Evolutionary conservation across 495 filamentous ascomycete species (phyloP).

Genomic region (Venustampulla echinocandica): DNA sequence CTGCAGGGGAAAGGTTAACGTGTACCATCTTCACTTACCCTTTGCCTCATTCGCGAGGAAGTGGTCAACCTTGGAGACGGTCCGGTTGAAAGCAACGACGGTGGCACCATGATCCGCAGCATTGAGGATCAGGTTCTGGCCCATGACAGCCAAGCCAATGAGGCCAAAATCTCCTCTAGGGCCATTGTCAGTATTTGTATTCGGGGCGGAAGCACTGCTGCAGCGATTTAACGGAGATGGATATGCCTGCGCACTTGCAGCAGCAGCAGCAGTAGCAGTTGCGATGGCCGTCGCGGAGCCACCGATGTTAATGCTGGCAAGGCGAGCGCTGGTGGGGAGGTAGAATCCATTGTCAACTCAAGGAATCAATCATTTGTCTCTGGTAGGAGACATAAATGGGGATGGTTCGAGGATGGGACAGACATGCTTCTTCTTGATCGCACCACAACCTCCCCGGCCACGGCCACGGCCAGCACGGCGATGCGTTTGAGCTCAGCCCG

Average conservation of each 20-base stretch:
- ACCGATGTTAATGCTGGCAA: constrained; percentile 76
- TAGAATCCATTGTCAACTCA: constrained; percentile 10
- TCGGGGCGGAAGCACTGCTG: neutral
- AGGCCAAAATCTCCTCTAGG: constrained; percentile 85
- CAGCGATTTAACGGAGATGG: neutral
- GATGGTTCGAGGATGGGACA: too few relatives aligned
- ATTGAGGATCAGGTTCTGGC: constrained; percentile 96
- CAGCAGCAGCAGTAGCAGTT: too few relatives aligned
- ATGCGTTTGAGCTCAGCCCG: too few relatives aligned
- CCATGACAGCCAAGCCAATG: constrained; percentile 99
- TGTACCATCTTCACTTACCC: too few relatives aligned
- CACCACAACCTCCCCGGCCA: too few relatives aligned
- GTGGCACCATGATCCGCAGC: constrained; percentile 94
- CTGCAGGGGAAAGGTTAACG: too few relatives aligned
- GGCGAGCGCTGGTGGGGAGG: constrained; percentile 72
- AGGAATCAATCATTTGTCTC: too few relatives aligned
- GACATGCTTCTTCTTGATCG: too few relatives aligned
- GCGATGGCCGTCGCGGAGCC: too few relatives aligned
- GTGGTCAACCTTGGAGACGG: constrained; percentile 90
- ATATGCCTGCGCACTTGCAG: neutral
- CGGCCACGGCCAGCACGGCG: too few relatives aligned
- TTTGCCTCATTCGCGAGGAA: constrained; percentile 93
- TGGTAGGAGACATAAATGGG: too few relatives aligned
- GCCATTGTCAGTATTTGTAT: constrained; percentile 20
- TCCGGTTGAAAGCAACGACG: constrained; percentile 95